Conservation (phyloP, 345 rosid genomes). For the Eutrema yunnanense region DNA sequence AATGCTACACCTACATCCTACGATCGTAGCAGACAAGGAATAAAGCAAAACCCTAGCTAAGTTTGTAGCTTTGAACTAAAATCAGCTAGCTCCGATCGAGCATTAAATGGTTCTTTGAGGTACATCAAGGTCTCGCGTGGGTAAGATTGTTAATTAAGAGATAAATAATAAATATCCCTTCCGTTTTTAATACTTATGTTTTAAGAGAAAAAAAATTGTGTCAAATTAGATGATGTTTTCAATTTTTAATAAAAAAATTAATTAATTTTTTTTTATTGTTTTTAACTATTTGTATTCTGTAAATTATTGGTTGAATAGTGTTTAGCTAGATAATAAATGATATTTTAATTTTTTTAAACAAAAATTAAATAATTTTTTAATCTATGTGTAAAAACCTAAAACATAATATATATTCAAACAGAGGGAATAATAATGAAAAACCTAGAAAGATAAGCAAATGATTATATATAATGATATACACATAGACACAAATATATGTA, state of each 20-base stretch:
- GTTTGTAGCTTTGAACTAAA: constrained; percentile 14
- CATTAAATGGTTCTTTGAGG: constrained; percentile 8
- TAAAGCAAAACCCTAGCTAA: constrained; percentile 22
- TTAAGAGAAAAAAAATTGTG: too few species aligned
- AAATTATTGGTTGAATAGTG: too few species aligned
- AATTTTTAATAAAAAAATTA: too few species aligned
- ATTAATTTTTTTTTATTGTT: too few species aligned
- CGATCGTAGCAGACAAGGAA: constrained; percentile 5
- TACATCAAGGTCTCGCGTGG: neutral
- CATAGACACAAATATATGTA: neutral
- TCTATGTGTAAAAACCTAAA: too few species aligned
- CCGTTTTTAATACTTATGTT: too few species aligned
- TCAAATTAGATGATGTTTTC: too few species aligned
- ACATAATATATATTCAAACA: too few species aligned
- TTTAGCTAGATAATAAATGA: too few species aligned
- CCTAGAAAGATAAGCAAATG: neutral
- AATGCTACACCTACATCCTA: constrained; percentile 19
- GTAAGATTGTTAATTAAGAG: neutral
- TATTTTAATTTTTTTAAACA: too few species aligned
- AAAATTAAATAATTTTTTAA: too few species aligned
- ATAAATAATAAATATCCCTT: neutral
- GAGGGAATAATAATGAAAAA: neutral
- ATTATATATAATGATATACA: neutral
- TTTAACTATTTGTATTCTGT: too few species aligned
- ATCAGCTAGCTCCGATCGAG: constrained; percentile 19